These are phyloP conservation scores for Flueggea neowawraea DNA, from an alignment of 441 rosid species.

Conservation along the genomic window DNA sequence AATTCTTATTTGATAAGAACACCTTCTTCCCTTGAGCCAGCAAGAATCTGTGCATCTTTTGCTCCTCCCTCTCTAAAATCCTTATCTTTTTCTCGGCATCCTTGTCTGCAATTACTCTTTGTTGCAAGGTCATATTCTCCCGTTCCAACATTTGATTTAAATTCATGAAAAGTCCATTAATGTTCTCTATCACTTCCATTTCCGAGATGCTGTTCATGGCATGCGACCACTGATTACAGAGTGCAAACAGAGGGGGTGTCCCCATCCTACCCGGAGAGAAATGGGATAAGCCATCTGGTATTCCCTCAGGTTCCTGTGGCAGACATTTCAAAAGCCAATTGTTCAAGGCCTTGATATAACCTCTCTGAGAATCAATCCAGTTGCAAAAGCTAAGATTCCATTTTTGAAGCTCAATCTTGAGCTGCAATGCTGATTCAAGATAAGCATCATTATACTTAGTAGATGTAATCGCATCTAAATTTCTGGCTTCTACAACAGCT, in stretches of 20 bases:
- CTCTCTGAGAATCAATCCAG: conserved; percentile 73
- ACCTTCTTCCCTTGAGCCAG: conserved; percentile 63
- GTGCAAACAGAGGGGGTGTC: conserved; percentile 69
- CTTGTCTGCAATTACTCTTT: conserved; percentile 41
- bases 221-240: conserved; percentile 83
- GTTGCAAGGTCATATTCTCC: conserved; percentile 43
- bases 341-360: conserved; percentile 63
- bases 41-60: conserved; percentile 62
- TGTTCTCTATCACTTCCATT: conserved; percentile 64
- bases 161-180: conserved; percentile 44
- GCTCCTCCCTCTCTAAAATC: conserved; percentile 65
- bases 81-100: conserved; percentile 54
- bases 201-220: conserved; percentile 64
- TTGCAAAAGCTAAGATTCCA: conserved; percentile 62
- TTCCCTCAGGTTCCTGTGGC: conserved; percentile 61
- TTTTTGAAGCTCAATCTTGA: conserved; percentile 66
- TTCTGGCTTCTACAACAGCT: conserved; percentile 58
- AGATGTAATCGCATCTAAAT: conserved; percentile 47
- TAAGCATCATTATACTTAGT: conserved; percentile 49
- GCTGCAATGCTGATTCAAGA: conserved; percentile 56
- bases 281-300: conserved; percentile 50
- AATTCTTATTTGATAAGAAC: conserved; percentile 29
- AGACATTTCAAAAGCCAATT: conserved; percentile 79
- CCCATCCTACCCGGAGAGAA: conserved; percentile 66
- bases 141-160: conserved; percentile 66